Evolutionary conservation across 768 basidiomycete genomes (phyloP).

Genomic region (Leccinum incarnatum): DNA sequence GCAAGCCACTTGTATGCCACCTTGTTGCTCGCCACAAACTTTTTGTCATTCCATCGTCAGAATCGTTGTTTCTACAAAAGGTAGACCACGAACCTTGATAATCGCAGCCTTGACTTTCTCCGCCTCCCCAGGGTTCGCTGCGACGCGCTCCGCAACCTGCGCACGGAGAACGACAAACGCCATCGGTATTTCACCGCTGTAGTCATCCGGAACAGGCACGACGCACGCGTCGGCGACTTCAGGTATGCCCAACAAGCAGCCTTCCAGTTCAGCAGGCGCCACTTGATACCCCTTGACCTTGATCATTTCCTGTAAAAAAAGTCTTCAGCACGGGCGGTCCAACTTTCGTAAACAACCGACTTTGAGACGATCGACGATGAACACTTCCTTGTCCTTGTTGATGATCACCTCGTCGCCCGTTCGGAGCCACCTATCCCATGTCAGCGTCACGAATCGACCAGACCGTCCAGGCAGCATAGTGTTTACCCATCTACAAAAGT

Average conservation of each 20-base stretch:
- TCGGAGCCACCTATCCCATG: slow-evolving; percentile 53
- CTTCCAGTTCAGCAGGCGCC: slow-evolving; percentile 71
- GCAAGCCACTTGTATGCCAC: slow-evolving; percentile 56
- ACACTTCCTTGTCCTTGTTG: slow-evolving; percentile 51
- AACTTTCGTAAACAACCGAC: slow-evolving; percentile 23
- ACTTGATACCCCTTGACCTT: slow-evolving; percentile 75
- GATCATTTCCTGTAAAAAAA: slow-evolving; percentile 50
- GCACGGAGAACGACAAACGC: slow-evolving; percentile 59
- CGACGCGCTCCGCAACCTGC: slow-evolving; percentile 37
- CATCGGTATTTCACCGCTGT: slow-evolving; percentile 68
- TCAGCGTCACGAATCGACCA: not conserved
- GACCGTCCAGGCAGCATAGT: not conserved
- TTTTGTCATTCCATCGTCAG: not conserved
- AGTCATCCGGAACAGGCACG: slow-evolving; percentile 65
- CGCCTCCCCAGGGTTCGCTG: slow-evolving; percentile 27
- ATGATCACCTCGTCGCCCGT: slow-evolving; percentile 68
- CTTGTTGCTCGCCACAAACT: slow-evolving; percentile 58
- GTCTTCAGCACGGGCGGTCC: slow-evolving; percentile 6
- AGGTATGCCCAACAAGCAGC: slow-evolving; percentile 55
- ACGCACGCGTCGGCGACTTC: slow-evolving; percentile 64
- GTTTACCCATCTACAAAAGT: slow-evolving; percentile 65
- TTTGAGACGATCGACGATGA: slow-evolving; percentile 64
- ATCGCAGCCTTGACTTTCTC: slow-evolving; percentile 45
- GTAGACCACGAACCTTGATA: slow-evolving; percentile 38
- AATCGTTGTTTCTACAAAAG: not conserved